Conservation (phyloP, 2,329 filamentous ascomycete genomes). For the Hortaea sp. region DNA sequence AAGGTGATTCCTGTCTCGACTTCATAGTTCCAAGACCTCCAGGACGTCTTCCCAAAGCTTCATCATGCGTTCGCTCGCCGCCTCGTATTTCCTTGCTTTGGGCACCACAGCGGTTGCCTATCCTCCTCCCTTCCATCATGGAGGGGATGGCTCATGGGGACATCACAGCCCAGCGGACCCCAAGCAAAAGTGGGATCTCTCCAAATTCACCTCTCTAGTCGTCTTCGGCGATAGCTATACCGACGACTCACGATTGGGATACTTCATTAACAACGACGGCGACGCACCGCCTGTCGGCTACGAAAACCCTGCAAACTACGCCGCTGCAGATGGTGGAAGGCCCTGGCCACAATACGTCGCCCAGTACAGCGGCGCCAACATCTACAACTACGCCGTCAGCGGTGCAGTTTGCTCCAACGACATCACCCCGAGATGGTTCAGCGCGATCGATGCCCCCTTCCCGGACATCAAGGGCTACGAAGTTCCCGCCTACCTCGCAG, state of each 20-base stretch:
- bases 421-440: slow-evolving; percentile 48
- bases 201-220: slow-evolving; percentile 51
- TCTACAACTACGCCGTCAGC: slow-evolving; percentile 49
- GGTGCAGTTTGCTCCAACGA: slow-evolving; percentile 65
- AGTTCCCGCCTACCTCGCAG: slow-evolving; percentile 38
- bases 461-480: slow-evolving; percentile 42
- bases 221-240: slow-evolving; percentile 60
- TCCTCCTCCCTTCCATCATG: background rate
- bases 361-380: slow-evolving; percentile 42
- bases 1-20: no score
- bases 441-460: slow-evolving; percentile 47
- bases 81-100: background rate
- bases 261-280: slow-evolving; percentile 51
- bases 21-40: no score
- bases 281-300: slow-evolving; percentile 54
- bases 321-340: slow-evolving; percentile 54
- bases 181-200: slow-evolving; percentile 25
- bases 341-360: slow-evolving; percentile 60
- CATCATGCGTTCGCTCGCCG: background rate
- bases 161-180: background rate
- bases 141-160: background rate
- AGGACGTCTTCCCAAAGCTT: no score
- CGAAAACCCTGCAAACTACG: slow-evolving; percentile 33
- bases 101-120: background rate
- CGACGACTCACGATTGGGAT: slow-evolving; percentile 57